These are phyloP conservation scores for Hibiscus trionum DNA, from an alignment of 345 rosid genomes.

Conservation along the genomic window DNA sequence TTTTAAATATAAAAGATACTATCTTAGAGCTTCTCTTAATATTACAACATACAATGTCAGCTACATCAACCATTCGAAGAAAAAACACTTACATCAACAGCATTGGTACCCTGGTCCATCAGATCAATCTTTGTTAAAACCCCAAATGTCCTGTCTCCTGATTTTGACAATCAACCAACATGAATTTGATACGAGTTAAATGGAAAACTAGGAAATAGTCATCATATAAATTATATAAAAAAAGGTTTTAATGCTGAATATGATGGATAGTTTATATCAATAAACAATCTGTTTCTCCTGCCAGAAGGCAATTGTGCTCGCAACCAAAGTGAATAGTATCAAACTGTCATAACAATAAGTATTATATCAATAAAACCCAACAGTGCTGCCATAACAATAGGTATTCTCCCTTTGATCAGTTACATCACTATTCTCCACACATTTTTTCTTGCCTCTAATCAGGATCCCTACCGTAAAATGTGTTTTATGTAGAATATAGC, in stretches of 20 bases:
- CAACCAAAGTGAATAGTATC: neutral
- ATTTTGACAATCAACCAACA: slow-evolving; percentile 19
- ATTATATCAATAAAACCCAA: too few relatives aligned
- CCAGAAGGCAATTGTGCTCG: neutral
- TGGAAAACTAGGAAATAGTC: slow-evolving; percentile 4
- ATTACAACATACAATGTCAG: neutral
- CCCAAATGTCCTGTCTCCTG: slow-evolving; percentile 90
- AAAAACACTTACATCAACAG: slow-evolving; percentile 73
- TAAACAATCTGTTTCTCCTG: neutral
- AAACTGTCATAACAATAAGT: neutral
- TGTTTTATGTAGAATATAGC: neutral
- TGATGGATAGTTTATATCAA: neutral
- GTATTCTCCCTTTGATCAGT: neutral
- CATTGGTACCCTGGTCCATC: slow-evolving; percentile 94
- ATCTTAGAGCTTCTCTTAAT: neutral
- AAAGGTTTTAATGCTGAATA: neutral
- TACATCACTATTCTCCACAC: neutral
- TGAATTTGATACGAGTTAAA: neutral
- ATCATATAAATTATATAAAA: neutral
- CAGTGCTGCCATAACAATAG: neutral
- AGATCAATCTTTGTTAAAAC: slow-evolving; percentile 88
- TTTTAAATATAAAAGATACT: neutral
- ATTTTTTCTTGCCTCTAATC: neutral
- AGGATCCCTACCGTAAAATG: neutral
- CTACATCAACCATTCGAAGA: neutral